phyloP scores from a whole-genome alignment of 768 basidiomycete genomes.

The Fistulinella prunicolor region DNA sequence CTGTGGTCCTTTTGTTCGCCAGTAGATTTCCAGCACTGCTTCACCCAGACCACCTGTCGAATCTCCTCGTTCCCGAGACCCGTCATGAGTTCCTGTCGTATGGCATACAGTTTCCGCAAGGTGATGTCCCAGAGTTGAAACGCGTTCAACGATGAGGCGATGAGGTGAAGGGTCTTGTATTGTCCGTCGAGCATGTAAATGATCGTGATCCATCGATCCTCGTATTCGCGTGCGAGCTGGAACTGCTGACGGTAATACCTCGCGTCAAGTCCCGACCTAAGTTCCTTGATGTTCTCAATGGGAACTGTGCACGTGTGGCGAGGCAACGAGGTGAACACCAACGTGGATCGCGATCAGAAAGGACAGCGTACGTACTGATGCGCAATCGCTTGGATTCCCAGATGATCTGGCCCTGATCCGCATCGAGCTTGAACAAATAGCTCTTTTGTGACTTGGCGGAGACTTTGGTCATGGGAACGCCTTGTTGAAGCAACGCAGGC shows the following conservation, averaged over 20 bases:
- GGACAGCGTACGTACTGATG: constrained; percentile 46
- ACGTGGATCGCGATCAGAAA: too few species aligned
- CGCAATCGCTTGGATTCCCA: constrained; percentile 73
- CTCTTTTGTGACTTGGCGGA: constrained; percentile 74
- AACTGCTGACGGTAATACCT: constrained; percentile 70
- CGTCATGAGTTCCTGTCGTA: constrained; percentile 68
- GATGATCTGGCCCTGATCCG: constrained; percentile 76
- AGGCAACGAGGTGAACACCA: neutral
- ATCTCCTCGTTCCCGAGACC: constrained; percentile 62
- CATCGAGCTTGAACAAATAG: constrained; percentile 66
- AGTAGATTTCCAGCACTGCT: constrained; percentile 77
- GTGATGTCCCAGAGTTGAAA: constrained; percentile 64
- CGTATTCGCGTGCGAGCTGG: constrained; percentile 56
- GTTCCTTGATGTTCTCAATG: constrained; percentile 84
- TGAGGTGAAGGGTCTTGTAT: constrained; percentile 85
- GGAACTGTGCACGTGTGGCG: constrained; percentile 49
- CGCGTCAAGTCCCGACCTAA: constrained; percentile 71
- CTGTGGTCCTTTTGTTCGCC: constrained; percentile 60
- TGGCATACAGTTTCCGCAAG: constrained; percentile 57
- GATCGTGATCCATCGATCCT: constrained; percentile 80
- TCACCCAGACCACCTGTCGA: constrained; percentile 71
- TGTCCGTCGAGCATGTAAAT: constrained; percentile 74
- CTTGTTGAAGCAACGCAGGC: constrained; percentile 55
- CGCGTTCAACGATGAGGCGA: constrained; percentile 65
- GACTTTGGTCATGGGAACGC: constrained; percentile 80